Evolutionary conservation across 2,329 filamentous ascomycete species (phyloP), one percentile per base, ranked within the genome.

Genomic region (Cadophora malorum): DNA sequence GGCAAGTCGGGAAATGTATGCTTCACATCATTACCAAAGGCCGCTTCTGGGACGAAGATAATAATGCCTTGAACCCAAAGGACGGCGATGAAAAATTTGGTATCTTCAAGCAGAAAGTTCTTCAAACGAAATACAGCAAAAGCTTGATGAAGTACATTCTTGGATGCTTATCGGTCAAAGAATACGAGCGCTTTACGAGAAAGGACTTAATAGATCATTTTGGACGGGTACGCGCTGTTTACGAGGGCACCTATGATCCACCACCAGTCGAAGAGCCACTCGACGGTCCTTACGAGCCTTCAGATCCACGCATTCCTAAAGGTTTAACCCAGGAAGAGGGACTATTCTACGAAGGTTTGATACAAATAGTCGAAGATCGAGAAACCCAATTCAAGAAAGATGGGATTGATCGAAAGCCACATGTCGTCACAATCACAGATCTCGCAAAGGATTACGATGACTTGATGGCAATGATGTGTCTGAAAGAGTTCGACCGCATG

Each of bases 361-460:
- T 73, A 12, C 25, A 63, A 19, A 52, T 73, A 16, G 63, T 69
- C 4, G 52, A 62, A 7, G 41, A 62, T 19, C 63, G 69, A 66
- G 35, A 38, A 23, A 12, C 4, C 9, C 61, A 55, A n/a, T 28
- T 25, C 12, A 52, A 53, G 35, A 21, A 49, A 38, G 64, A 62
- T 33, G 60, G 47, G 1, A 16, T 50, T 6, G 59, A 61, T 8
- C 41, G 35, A 10, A 66, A 62, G 6, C 73, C 75, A 14, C 70
- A 67, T 3, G 64, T 77, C 7, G 59, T 74, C 12, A 71, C 73
- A 12, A 74, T 76, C 31, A 75, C 74, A 5, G 75, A 77, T 68
- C 66, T 76, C 9, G 74, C 70, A 1, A 77, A 76, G 56, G 75
- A 77, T 52, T 74, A 72, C 58, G 75, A 77, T 41, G 75, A 77